These are phyloP conservation scores for Manihot esculenta DNA, from an alignment of 441 rosid species.

Conservation along the genomic window DNA sequence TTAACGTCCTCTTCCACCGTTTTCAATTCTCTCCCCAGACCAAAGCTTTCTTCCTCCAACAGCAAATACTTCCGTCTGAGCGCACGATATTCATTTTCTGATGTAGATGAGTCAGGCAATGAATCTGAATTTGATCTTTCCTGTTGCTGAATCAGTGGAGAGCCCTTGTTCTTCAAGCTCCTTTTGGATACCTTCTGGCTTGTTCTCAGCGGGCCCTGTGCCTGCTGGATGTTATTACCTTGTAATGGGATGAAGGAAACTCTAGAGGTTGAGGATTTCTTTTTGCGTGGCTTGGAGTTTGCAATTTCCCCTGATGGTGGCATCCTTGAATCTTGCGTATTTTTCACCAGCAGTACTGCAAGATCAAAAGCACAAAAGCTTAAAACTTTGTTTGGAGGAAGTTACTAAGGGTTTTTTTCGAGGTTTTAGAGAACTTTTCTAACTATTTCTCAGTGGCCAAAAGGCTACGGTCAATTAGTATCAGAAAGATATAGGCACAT, in stretches of 20 bases:
- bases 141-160: conserved; percentile 50
- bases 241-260: conserved; percentile 38
- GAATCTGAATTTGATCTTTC: conserved; percentile 75
- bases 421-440: no score
- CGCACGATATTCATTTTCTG: conserved; percentile 65
- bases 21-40: conserved; percentile 61
- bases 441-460: not conserved
- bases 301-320: conserved; percentile 43
- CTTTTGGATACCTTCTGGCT: conserved; percentile 44
- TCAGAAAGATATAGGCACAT: no score
- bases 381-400: no score
- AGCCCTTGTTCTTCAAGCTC: conserved; percentile 42
- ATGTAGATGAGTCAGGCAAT: conserved; percentile 54
- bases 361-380: not conserved
- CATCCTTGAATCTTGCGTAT: conserved; percentile 61
- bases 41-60: conserved; percentile 75
- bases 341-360: conserved; percentile 6
- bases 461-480: no score
- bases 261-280: conserved; percentile 42
- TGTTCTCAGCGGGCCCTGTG: conserved; percentile 28
- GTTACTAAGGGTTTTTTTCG: no score
- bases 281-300: conserved; percentile 41
- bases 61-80: conserved; percentile 72
- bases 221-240: conserved; percentile 32
- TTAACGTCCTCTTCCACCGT: conserved; percentile 62